Evolutionary conservation across 257 asterid species (phyloP), one percentile per base, ranked within the genome.

Genomic region (Plantago elongata): DNA sequence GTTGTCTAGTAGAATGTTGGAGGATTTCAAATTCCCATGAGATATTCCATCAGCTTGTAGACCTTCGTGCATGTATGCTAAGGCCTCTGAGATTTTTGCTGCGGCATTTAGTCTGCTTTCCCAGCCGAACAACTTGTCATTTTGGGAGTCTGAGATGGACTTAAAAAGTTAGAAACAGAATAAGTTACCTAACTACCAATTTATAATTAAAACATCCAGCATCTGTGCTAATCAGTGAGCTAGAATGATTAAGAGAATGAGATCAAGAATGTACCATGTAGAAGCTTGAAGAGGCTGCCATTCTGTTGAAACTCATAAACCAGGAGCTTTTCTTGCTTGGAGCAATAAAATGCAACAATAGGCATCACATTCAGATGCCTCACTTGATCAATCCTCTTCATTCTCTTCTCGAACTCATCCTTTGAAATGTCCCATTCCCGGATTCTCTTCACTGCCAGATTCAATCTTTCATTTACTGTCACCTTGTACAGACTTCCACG

Each of bases 1-100:
- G 6, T 64, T 69, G 55, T 57, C 80, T 11, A 89, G 62, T 34
- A 89, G 42, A 40, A 89, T 82, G 75, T 89, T 89, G 48, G 93
- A 81, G 30, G 95, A 82, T 72, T 82, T 89, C 13, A 89, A 57
- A 78, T 84, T 89, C 5, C 95, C 90, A 47, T 89, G 96, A 3
- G 89, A 67, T 10, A 89, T 84, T 27, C 76, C 66, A 3, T 82
- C 90, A 3, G 57, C 72, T 43, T 69, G 66, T 7, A 89, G 87
- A 51, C 67, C 69, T 69, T 74, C 75, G 13, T 86, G 93, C 93
- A 85, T 83, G 72, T 51, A 74, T 2, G 90, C 87, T 64, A 89
- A 47, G 11, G 88, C 90, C 54, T 61, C 78, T 0, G 94, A 78
- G 0, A 75, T 38, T 51, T 61, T 84, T 30, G 75, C 69, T 18